Base-by-base conservation (phyloP, 176 grass and related monocot species). In the Lolium perenne region DNA sequence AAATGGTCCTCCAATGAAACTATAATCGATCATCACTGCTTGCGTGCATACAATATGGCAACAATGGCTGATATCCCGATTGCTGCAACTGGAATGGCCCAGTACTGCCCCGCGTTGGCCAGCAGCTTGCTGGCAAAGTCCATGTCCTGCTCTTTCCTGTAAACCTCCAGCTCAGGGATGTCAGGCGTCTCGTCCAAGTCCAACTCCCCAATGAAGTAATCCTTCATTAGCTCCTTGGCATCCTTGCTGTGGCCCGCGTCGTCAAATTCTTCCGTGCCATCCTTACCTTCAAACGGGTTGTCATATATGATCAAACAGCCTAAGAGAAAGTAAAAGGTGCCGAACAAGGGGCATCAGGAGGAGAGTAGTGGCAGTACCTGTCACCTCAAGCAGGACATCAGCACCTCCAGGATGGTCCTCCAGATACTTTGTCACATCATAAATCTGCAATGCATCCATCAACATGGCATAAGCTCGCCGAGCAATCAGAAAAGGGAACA, bases 391-490 rank as follows among this genome's bases (percentile, higher is more conserved):
- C 17, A 98, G 51, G 58, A 96, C 88, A 85, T 96, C 94, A 35
- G 71, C 97, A 75, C 97, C 97, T 56, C 97, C 94, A 45, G 94
- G 97, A 87, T 96, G 97, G 25, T 99, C 97, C 32, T 96, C 94
- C 94, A 96, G 81, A 92, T 99, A 99, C 53, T 83, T 82, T 46
- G 92, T 94, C 79, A 99, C 94, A 38, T 96, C 97, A 83, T 99
- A 96, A 59, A 96, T 90, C 97, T 99, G 81, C 68, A 84, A n/a
- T 1, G n/a, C n/a, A 75, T 91, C 12, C 15, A 61, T 65, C 6
- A 50, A 8, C 58, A 53, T 1, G 23, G 7, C 15, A 67, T 87
- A 43, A 87, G 59, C 3, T 60, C 29, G 1, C 48, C 0, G 14
- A 67, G 51, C 11, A 23, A 38, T 56, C 13, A 74, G 67, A 87